Conservation (phyloP, 2,329 filamentous ascomycete genomes). For the Talaromyces sp. region DNA sequence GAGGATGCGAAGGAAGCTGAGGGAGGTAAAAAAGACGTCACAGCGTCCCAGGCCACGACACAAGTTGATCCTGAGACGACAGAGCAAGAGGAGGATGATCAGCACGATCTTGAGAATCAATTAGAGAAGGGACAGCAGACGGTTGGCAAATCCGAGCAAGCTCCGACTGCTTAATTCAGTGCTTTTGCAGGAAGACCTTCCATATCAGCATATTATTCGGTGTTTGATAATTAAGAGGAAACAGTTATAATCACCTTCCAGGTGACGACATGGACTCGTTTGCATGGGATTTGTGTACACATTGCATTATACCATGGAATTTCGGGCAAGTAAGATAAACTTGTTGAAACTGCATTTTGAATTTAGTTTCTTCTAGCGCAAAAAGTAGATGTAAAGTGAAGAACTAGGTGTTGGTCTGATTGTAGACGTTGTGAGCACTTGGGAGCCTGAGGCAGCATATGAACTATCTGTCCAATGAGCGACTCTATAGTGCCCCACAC, state of each 20-base stretch:
- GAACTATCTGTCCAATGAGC: not conserved
- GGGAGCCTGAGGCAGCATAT: not conserved
- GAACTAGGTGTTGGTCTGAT: too few species aligned
- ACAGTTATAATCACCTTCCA: not conserved
- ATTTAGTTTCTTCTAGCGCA: not conserved
- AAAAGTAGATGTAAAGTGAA: not conserved
- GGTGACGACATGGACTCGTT: not conserved
- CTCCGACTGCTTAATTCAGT: not conserved
- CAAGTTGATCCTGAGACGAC: constrained; percentile 6
- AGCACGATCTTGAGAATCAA: constrained; percentile 4
- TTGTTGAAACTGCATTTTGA: not conserved
- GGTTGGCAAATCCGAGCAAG: not conserved
- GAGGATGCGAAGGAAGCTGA: not conserved
- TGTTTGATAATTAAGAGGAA: not conserved
- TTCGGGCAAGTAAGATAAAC: not conserved
- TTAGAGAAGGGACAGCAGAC: not conserved
- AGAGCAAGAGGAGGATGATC: constrained; percentile 4
- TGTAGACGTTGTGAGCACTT: too few species aligned
- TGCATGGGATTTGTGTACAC: not conserved
- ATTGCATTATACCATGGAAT: constrained; percentile 2
- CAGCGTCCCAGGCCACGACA: constrained; percentile 8
- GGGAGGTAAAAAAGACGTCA: not conserved
- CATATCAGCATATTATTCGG: too few species aligned
- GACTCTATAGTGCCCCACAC: not conserved
- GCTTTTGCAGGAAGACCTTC: too few species aligned